Evolutionary conservation across 73 alveolate genomes (phyloP), one percentile per base, ranked within the genome.

Genomic region (Uronychia binucleata): DNA sequence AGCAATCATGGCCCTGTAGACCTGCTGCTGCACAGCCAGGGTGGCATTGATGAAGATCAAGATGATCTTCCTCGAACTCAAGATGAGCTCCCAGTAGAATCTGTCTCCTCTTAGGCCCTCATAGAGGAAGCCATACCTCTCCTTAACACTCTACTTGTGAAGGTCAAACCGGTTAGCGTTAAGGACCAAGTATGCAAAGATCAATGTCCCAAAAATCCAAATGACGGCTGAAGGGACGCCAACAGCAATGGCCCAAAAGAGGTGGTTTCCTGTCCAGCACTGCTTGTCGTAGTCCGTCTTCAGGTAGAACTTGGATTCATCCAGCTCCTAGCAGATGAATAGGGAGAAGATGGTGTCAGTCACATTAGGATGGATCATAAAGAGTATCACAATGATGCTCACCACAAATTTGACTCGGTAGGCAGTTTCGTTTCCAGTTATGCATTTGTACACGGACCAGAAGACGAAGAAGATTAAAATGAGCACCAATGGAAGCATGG

Each of bases 31-130:
- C 30, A 59, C 31, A 8, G 80, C 1, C 28, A 80, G 26, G 29
- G 59, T n/a, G 1, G 79, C 87, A 46, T 58, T 57, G n/a, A 80
- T 26, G 1, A n/a, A 1, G 46, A 80, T 14, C 1, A 80, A 8
- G 8, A 58, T 8, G 27, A 58, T 5, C 29, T 80, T 57, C 1
- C 80, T 34, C 5, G 27, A 28, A 5, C 57, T 32, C 1, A 30
- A 13, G 78, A 80, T 27, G 1, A 80, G 8, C 30, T 80, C 87
- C 87, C 87, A 80, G 31, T 80, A 80, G 32, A 31, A 80, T 34
- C 59, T n/a, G 30, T 80, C 19, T 1, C 80, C n/a, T 14, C 59
- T 32, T 14, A 80, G 79, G 1, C 87, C 87, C 58, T 80, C 77
- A 30, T 80, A 80, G 30, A 80, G 57, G 57, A 80, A 19, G 1